Evolutionary conservation across 306 rosid species (phyloP), one percentile per base, ranked within the genome.

Genomic region (Gastrolobium villosum): DNA sequence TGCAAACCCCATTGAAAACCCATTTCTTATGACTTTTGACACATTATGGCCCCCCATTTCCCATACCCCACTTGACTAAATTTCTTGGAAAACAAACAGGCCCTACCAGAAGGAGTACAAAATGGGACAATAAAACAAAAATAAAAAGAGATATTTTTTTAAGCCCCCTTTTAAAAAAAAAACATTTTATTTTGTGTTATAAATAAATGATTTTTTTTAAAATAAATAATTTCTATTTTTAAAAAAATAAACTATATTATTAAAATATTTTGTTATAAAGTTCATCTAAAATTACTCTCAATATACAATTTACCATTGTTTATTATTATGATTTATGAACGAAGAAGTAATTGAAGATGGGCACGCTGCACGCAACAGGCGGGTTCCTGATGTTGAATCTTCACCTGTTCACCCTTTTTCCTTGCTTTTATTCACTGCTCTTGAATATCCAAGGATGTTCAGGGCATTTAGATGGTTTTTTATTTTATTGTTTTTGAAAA

Each of bases 31-130:
- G 61, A 78, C 20, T 68, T 52, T 66, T 30, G n/a, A 26, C 14
- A 32, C 57, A 10, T 56, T 3, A 56, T 78, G 77, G 50, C 68
- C 50, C 56, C 46, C 41, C 82, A 78, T 78, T 56, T 28, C 2
- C 2, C 82, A 57, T 57, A 11, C 54, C 82, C 30, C 32, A 15
- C 3, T 55, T 56, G 15, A 13, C 74, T n/a, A 65, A 53, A 52
- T 53, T 65, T 69, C 44, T 20, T 35, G 62, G 10, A 31, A 68
- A 78, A 30, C 32, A 43, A 78, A 67, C 49, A 67, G 44, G 53
- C 26, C 57, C 61, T n/a, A 67, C 15, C 46, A 75, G 20, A 61
- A 15, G 70, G 10, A 32, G n/a, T 43, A 40, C 34, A 1, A 41
- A 20, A 8, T 5, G 44, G 53, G 34, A 20, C 26, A 20, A 20